phyloP scores from a whole-genome alignment of 1,284 basidiomycete species.

The Boletus holoroseus region DNA sequence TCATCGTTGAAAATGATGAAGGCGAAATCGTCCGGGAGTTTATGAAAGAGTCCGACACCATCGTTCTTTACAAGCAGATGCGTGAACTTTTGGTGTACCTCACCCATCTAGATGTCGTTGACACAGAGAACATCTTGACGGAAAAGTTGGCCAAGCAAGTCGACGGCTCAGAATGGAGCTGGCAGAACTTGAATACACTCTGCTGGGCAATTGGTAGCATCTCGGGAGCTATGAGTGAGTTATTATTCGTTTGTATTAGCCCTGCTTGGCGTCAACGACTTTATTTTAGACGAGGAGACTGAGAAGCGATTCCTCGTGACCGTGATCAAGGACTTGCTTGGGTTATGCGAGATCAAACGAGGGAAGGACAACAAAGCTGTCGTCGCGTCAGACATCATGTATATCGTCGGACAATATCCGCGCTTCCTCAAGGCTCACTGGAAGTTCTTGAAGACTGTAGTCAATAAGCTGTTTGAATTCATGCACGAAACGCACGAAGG shows the following conservation, averaged over 20 bases:
- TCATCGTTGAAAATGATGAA: conserved; percentile 99
- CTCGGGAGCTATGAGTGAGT: conserved; percentile 97
- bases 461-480: conserved; percentile 99
- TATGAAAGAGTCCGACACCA: conserved; percentile 99
- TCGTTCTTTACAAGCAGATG: conserved; percentile 99
- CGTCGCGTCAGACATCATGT: conserved; percentile 99
- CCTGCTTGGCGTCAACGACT: conserved; percentile 3
- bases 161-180: conserved; percentile 97
- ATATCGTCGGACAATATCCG: conserved; percentile 99
- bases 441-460: conserved; percentile 99
- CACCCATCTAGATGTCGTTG: conserved; percentile 93
- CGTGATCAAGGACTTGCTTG: conserved; percentile 97
- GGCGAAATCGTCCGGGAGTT: conserved; percentile 99
- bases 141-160: conserved; percentile 98
- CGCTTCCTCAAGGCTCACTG: conserved; percentile 99
- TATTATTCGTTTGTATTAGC: not conserved
- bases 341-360: conserved; percentile 96
- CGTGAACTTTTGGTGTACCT: conserved; percentile 95
- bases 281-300: conserved; percentile 81
- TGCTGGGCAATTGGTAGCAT: conserved; percentile 99
- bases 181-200: conserved; percentile 98
- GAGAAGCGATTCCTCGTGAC: conserved; percentile 99
- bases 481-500: conserved; percentile 99
- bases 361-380: conserved; percentile 99
- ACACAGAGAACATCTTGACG: conserved; percentile 95